phyloP scores from a whole-genome alignment of 352 stramenopile species.

The Phytopythium chamaehyphon region DNA sequence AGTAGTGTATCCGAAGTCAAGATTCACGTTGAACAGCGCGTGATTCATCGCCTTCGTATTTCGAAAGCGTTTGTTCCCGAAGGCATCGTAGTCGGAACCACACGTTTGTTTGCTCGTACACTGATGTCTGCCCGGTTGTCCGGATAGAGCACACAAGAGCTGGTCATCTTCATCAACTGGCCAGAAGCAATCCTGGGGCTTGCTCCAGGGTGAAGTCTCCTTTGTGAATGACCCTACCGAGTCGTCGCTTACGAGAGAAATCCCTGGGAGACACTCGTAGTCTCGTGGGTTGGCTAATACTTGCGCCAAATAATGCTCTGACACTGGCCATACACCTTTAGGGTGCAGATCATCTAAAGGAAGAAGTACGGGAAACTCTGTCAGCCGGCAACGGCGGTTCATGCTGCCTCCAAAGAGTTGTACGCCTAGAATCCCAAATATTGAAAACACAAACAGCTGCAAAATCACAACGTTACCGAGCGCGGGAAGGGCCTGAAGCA shows the following conservation, averaged over 20 bases:
- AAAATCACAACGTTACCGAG: constrained; percentile 89
- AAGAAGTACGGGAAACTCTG: constrained; percentile 60
- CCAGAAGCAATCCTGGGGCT: constrained; percentile 88
- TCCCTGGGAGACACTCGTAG: constrained; percentile 35
- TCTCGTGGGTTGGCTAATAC: constrained; percentile 28
- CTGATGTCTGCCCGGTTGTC: constrained; percentile 44
- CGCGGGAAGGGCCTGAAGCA: constrained; percentile 80
- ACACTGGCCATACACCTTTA: constrained; percentile 44
- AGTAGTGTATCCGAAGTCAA: constrained; percentile 91
- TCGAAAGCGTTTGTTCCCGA: constrained; percentile 63
- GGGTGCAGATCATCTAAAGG: constrained; percentile 23
- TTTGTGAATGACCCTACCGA: constrained; percentile 34
- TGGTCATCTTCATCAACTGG: constrained; percentile 80
- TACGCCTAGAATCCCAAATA: constrained; percentile 89
- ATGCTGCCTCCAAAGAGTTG: constrained; percentile 85
- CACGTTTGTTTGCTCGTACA: constrained; percentile 40
- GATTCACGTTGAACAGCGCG: constrained; percentile 41
- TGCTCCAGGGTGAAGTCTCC: constrained; percentile 66
- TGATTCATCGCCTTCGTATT: constrained; percentile 38
- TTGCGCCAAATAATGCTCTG: constrained; percentile 35
- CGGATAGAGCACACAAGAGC: constrained; percentile 56
- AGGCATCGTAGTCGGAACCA: constrained; percentile 67
- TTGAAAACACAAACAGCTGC: constrained; percentile 89
- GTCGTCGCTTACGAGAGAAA: constrained; percentile 54
- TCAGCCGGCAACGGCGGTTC: constrained; percentile 80